A percentile compares a stretch with the other conserved stretches of the same genome.
Evolutionary conservation across 805 yeast genomes (phyloP).

Genomic region (Cyberlindnera veronae): DNA sequence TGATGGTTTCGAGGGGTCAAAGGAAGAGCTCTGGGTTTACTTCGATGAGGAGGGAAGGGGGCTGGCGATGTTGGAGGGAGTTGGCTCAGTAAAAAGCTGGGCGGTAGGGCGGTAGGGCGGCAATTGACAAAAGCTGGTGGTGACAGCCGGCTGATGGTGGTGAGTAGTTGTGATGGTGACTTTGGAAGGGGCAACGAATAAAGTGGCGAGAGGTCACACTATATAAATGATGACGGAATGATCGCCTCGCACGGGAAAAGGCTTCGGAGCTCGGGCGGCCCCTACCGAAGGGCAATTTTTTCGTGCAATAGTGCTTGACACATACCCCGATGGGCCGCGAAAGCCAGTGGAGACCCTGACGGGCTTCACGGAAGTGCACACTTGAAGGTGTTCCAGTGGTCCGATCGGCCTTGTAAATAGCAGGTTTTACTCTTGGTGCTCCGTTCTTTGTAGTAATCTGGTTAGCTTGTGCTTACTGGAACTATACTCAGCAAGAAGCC

Average conservation of each 20-base stretch:
- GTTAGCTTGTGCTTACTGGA: too few relatives aligned
- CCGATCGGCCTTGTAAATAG: too few relatives aligned
- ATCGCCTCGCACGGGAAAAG: neutral
- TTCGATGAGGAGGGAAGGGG: neutral
- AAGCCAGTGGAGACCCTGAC: neutral
- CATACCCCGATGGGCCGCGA: conserved; percentile 9
- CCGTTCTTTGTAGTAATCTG: too few relatives aligned
- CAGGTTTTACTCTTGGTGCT: too few relatives aligned
- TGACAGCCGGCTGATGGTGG: too few relatives aligned
- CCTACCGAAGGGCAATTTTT: conserved; percentile 6
- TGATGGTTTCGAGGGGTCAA: neutral
- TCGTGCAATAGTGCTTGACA: conserved; percentile 7
- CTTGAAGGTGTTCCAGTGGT: too few relatives aligned
- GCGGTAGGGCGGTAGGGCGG: too few relatives aligned
- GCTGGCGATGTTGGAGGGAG: too few relatives aligned
- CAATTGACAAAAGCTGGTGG: too few relatives aligned
- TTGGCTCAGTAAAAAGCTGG: too few relatives aligned
- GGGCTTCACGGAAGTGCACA: neutral
- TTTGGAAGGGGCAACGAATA: neutral
- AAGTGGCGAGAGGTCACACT: neutral
- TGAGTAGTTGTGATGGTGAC: too few relatives aligned
- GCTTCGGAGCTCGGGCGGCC: conserved; percentile 12
- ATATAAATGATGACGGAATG: neutral
- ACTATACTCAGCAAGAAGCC: too few relatives aligned
- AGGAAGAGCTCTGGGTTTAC: neutral